A percentile compares a stretch with the other conserved stretches of the same genome.
Conservation (phyloP, 2,329 filamentous ascomycete genomes). For the Macroventuria anomochaeta region DNA sequence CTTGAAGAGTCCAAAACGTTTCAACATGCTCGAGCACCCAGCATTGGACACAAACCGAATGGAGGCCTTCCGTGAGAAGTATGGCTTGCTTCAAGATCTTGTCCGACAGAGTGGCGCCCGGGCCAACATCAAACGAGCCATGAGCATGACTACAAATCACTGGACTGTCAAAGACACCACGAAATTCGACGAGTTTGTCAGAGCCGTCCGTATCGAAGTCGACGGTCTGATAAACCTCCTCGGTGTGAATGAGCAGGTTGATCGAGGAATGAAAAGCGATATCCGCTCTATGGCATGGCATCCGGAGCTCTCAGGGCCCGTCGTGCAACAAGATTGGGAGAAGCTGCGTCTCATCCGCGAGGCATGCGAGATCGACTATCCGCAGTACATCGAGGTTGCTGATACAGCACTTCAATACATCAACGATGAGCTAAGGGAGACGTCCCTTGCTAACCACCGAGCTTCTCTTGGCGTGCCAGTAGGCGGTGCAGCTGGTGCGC, state of each 20-base stretch:
- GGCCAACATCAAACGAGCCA: conserved; percentile 42
- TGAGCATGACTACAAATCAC: conserved; percentile 44
- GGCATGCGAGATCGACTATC: conserved; percentile 52
- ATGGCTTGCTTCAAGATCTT: conserved; percentile 51
- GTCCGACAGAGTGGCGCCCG: conserved; percentile 42
- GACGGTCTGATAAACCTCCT: conserved; percentile 54
- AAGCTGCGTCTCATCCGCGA: conserved; percentile 56
- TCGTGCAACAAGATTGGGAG: conserved; percentile 44
- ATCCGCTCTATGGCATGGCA: conserved; percentile 58
- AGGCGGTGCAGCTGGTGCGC: conserved; percentile 17
- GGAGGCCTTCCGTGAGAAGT: conserved; percentile 55
- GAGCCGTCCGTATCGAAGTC: conserved; percentile 51
- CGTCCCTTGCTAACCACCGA: conserved; percentile 28
- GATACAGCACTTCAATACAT: conserved; percentile 54
- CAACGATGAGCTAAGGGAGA: conserved; percentile 42
- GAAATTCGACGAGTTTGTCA: conserved; percentile 52
- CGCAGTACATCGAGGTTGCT: conserved; percentile 52
- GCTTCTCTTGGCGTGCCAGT: conserved; percentile 19
- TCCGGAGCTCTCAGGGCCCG: conserved; percentile 48
- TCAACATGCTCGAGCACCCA: conserved; percentile 46
- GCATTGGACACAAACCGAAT: conserved; percentile 54
- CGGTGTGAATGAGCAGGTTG: conserved; percentile 53
- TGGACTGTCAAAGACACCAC: conserved; percentile 53
- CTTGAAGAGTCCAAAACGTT: conserved; percentile 53
- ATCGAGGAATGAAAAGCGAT: conserved; percentile 53